These are phyloP conservation scores for Cryptococcus sp. DNA, from an alignment of 1,284 basidiomycete genomes.

Conservation along the genomic window DNA sequence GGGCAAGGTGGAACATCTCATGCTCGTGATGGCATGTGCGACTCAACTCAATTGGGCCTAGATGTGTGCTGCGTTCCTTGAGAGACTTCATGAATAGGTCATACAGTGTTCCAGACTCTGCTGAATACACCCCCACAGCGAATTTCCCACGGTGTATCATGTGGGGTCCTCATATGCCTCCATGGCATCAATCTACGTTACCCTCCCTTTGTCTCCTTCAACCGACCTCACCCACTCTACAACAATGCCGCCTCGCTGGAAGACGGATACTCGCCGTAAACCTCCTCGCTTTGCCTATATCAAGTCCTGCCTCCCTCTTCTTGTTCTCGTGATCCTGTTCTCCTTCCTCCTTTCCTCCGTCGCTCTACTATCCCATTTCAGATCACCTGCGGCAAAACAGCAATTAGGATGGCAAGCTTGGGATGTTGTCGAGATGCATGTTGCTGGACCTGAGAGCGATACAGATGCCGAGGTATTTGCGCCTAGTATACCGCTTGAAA, in stretches of 20 bases:
- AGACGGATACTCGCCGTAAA: conserved; percentile 14
- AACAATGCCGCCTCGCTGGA: background rate
- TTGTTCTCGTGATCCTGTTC: conserved; percentile 61
- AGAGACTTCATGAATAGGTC: too few relatives aligned
- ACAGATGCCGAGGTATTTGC: conserved; percentile 45
- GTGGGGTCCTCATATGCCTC: background rate
- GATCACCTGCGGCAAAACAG: conserved; percentile 63
- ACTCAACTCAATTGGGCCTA: too few relatives aligned
- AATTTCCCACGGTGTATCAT: background rate
- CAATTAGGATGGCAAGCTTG: conserved; percentile 87
- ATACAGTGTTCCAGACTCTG: too few relatives aligned
- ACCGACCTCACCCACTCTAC: background rate
- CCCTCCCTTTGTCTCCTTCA: background rate
- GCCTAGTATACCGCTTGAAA: conserved; percentile 70
- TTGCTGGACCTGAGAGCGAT: conserved; percentile 53
- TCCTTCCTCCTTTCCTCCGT: conserved; percentile 56
- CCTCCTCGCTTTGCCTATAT: conserved; percentile 27
- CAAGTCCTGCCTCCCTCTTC: conserved; percentile 47
- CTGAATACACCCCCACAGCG: background rate
- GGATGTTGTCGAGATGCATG: conserved; percentile 56
- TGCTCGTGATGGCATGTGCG: too few relatives aligned
- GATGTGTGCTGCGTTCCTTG: too few relatives aligned
- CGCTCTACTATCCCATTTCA: conserved; percentile 52
- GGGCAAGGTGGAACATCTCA: too few relatives aligned
- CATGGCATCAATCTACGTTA: background rate